Conservation (phyloP, 257 asterid species). For the Scutellaria minor region DNA sequence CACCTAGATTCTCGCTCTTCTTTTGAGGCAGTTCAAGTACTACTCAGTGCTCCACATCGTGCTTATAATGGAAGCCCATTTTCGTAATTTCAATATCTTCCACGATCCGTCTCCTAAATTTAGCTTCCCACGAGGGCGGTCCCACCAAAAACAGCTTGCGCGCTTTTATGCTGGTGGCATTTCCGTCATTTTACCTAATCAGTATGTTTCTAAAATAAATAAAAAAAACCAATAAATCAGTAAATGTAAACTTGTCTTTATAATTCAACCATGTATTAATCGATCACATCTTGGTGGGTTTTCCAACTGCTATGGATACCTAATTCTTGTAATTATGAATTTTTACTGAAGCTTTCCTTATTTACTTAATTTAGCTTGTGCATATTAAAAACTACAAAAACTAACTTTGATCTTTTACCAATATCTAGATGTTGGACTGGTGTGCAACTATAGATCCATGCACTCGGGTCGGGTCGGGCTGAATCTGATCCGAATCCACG, state of each 20-base stretch:
- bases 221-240: not conserved
- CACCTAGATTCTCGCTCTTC: constrained; percentile 45
- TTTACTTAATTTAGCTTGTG: too few relatives aligned
- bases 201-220: not conserved
- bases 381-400: too few relatives aligned
- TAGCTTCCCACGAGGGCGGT: constrained; percentile 48
- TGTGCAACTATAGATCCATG: too few relatives aligned
- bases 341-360: too few relatives aligned
- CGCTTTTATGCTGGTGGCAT: constrained; percentile 36
- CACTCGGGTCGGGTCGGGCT: too few relatives aligned
- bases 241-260: not conserved
- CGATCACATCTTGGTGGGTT: not conserved
- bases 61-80: constrained; percentile 41
- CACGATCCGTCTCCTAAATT: constrained; percentile 33
- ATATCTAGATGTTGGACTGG: too few relatives aligned
- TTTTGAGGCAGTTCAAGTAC: constrained; percentile 43
- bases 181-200: constrained; percentile 40
- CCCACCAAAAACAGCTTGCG: constrained; percentile 36
- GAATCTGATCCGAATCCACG: too few relatives aligned
- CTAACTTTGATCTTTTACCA: too few relatives aligned
- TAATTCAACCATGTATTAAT: not conserved
- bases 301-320: not conserved
- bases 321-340: not conserved
- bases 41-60: constrained; percentile 17
- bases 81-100: constrained; percentile 35